A percentile compares a stretch with the other conserved stretches of the same genome.
Evolutionary conservation across 495 filamentous ascomycete species (phyloP).

Genomic region (Neurospora sublineolata): DNA sequence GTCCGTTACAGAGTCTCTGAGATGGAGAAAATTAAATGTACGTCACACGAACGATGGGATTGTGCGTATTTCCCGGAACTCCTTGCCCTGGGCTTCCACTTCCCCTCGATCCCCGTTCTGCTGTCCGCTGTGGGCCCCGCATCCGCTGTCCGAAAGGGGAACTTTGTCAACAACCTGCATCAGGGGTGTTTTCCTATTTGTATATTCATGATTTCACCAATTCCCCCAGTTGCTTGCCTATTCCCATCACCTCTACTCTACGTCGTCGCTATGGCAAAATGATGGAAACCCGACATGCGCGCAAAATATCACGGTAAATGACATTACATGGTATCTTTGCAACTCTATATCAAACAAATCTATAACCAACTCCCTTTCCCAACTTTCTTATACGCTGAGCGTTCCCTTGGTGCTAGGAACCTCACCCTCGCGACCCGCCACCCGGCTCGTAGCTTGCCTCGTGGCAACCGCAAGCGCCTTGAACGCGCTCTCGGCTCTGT

Average conservation of each 20-base stretch:
- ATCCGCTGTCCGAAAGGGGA: neutral
- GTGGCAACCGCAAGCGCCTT: constrained; percentile 89
- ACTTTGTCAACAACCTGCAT: neutral
- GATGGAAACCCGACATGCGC: neutral
- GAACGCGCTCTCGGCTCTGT: constrained; percentile 91
- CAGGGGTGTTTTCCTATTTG: neutral
- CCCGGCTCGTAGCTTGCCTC: constrained; percentile 56
- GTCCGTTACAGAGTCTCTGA: too few relatives aligned
- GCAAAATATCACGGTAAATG: neutral
- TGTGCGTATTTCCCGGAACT: neutral
- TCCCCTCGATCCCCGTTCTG: neutral
- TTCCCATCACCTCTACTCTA: neutral
- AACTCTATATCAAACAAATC: neutral
- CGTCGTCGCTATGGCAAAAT: neutral
- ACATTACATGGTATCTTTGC: neutral
- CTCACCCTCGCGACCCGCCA: constrained; percentile 75
- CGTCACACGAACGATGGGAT: neutral
- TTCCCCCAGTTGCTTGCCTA: neutral
- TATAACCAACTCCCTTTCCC: neutral
- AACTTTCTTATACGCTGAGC: constrained; percentile 31
- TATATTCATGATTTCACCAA: neutral
- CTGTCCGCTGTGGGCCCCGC: neutral
- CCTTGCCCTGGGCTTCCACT: neutral
- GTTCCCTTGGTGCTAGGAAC: constrained; percentile 92
- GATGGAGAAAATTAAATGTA: neutral